Percentiles rank a stretch among this genome's conserved stretches.
Evolutionary conservation across 2,329 filamentous ascomycete genomes (phyloP).

Genomic region (Cordyceps farinosa): DNA sequence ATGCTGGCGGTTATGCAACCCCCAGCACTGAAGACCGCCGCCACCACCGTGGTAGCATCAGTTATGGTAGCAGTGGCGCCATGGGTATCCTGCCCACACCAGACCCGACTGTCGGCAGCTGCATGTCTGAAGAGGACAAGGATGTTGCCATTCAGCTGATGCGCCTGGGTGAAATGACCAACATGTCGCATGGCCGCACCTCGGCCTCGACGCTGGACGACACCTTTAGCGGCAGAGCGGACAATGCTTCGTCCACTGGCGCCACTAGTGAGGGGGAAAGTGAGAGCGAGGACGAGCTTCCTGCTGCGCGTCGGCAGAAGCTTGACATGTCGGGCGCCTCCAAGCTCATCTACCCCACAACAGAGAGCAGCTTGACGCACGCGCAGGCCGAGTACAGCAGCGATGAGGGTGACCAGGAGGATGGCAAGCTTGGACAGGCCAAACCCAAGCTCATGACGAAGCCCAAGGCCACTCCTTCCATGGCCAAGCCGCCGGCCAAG

Average conservation of each 20-base stretch:
- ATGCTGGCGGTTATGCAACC: constrained; percentile 59
- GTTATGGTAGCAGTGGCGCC: constrained; percentile 45
- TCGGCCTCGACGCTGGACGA: constrained; percentile 93
- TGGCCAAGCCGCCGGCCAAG: constrained; percentile 38
- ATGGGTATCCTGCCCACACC: constrained; percentile 77
- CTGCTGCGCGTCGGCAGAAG: constrained; percentile 57
- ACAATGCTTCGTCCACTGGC: constrained; percentile 78
- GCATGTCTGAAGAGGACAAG: constrained; percentile 89
- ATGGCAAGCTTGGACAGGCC: constrained; percentile 32
- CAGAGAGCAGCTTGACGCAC: constrained; percentile 50
- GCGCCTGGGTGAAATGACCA: constrained; percentile 89
- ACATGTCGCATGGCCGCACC: constrained; percentile 87
- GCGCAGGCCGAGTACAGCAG: constrained; percentile 37
- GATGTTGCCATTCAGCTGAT: constrained; percentile 97
- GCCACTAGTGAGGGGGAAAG: constrained; percentile 77
- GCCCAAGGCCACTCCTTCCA: constrained; percentile 35
- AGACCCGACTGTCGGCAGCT: constrained; percentile 94
- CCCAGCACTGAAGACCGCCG: constrained; percentile 60
- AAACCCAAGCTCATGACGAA: constrained; percentile 42
- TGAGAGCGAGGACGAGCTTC: constrained; percentile 60
- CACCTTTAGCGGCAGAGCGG: constrained; percentile 85
- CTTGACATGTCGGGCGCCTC: constrained; percentile 41
- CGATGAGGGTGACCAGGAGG: constrained; percentile 34
- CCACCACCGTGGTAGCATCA: constrained; percentile 57
- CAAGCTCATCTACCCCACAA: constrained; percentile 49